A percentile compares a stretch with the other conserved stretches of the same genome.
These are phyloP conservation scores for Alloteropsis semialata DNA, from an alignment of 176 grass and related monocot species.

Conservation along the genomic window DNA sequence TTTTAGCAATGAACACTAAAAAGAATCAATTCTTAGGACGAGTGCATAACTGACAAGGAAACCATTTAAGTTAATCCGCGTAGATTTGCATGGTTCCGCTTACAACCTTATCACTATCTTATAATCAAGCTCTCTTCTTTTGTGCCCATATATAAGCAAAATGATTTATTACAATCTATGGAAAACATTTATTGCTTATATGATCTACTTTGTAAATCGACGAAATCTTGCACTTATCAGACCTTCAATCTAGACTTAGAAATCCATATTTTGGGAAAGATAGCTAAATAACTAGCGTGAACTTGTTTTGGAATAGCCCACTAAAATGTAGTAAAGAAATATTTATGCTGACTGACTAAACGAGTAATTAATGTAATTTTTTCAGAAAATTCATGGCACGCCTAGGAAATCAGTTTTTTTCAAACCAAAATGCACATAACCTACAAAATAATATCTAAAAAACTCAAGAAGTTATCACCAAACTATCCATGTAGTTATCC, in stretches of 20 bases:
- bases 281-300: not conserved
- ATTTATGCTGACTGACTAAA: not conserved
- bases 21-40: conserved; percentile 14
- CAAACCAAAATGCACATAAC: not conserved
- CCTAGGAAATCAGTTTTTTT: not conserved
- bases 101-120: conserved; percentile 8
- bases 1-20: not conserved
- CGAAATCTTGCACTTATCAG: not conserved
- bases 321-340: not conserved
- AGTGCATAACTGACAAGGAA: conserved; percentile 37
- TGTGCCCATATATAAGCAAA: not conserved
- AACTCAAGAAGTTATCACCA: not conserved
- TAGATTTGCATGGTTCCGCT: not conserved
- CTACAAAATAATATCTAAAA: not conserved
- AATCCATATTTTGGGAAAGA: not conserved
- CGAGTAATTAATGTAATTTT: not conserved
- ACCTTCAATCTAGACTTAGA: not conserved
- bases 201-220: not conserved
- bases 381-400: no score
- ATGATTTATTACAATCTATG: not conserved
- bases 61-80: conserved; percentile 20
- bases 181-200: not conserved
- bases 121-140: not conserved
- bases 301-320: not conserved
- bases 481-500: no score